Conservation (phyloP, 805 yeast genomes). For the Candida coquimbonensis region DNA sequence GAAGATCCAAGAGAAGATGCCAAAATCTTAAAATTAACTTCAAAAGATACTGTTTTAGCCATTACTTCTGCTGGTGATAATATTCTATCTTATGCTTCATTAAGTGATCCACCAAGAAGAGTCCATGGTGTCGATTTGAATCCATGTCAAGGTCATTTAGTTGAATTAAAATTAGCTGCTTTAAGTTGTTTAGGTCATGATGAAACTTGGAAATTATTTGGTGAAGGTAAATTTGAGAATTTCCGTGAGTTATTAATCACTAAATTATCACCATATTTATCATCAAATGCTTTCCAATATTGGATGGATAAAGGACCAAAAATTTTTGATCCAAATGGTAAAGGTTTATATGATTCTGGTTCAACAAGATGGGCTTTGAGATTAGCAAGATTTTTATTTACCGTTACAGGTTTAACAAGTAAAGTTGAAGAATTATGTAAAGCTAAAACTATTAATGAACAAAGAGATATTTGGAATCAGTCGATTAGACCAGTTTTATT, state of each 20-base stretch:
- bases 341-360: constrained; percentile 74
- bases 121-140: constrained; percentile 83
- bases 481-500: constrained; percentile 62
- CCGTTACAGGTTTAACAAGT: constrained; percentile 42
- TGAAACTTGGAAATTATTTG: constrained; percentile 70
- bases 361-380: constrained; percentile 83
- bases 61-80: constrained; percentile 88
- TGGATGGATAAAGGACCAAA: constrained; percentile 62
- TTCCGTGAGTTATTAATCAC: constrained; percentile 45
- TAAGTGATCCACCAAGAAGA: constrained; percentile 63
- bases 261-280: constrained; percentile 60
- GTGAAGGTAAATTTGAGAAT: constrained; percentile 57
- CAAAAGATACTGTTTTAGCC: constrained; percentile 69
- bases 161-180: constrained; percentile 73
- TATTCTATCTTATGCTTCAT: constrained; percentile 62
- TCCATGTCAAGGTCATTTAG: constrained; percentile 75
- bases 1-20: constrained; percentile 84
- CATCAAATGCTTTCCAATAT: constrained; percentile 75
- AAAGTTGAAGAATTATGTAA: constrained; percentile 50
- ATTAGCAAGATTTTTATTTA: constrained; percentile 55
- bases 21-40: constrained; percentile 50
- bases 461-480: constrained; percentile 54
- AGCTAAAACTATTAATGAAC: constrained; percentile 54
- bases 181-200: constrained; percentile 48
- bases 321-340: constrained; percentile 47